phyloP scores from a whole-genome alignment of 129 eudicot genomes.

The Tagetes erecta region DNA sequence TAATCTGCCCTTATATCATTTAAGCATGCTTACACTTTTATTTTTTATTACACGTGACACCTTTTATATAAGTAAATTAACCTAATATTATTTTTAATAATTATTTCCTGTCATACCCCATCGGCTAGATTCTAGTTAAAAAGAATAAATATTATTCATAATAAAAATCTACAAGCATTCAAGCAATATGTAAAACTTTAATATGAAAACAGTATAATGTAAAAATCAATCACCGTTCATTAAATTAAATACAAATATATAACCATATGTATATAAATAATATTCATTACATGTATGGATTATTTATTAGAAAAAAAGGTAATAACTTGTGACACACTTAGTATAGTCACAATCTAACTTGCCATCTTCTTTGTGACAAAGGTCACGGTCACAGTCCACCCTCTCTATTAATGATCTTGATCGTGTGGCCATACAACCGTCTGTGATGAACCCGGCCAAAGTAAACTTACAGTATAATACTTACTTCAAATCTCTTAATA shows the following conservation, averaged over 20 bases:
- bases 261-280: background rate
- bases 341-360: conserved; percentile 30
- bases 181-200: background rate
- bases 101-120: too few relatives aligned
- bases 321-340: conserved; percentile 27
- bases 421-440: conserved; percentile 27
- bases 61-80: too few relatives aligned
- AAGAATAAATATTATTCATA: background rate
- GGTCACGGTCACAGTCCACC: conserved; percentile 22
- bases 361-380: conserved; percentile 31
- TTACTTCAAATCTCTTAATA: background rate
- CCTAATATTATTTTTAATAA: too few relatives aligned
- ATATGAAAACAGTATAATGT: background rate
- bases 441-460: conserved; percentile 25
- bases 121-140: too few relatives aligned
- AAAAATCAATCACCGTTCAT: conserved; percentile 23
- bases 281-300: conserved; percentile 35
- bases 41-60: too few relatives aligned
- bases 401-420: background rate
- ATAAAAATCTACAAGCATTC: background rate
- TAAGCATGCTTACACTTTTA: too few relatives aligned
- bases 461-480: conserved; percentile 11
- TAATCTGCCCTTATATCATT: too few relatives aligned
- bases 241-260: background rate
- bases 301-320: conserved; percentile 9